Evolutionary conservation across 2,329 filamentous ascomycete genomes (phyloP).

Genomic region (Calonectria leucothoes): DNA sequence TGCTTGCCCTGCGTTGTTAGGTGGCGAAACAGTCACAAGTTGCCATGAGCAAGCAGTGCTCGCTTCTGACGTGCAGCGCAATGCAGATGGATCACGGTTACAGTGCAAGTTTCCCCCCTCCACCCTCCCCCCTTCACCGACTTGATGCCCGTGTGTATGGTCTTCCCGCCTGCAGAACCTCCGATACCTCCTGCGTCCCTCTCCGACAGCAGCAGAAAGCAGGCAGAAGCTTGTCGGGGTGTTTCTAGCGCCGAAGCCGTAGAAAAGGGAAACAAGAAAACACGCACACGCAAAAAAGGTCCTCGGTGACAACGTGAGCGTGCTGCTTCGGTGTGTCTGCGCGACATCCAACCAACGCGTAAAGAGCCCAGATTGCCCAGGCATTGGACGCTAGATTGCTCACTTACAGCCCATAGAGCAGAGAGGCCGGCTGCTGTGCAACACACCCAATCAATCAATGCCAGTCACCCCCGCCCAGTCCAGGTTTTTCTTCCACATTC

Average conservation of each 20-base stretch:
- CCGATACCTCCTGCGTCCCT: background rate
- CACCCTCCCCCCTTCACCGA: constrained; percentile 14
- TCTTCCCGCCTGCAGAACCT: constrained; percentile 1
- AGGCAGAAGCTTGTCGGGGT: background rate
- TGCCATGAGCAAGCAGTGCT: constrained; percentile 6
- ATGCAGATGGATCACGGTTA: background rate
- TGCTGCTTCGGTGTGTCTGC: background rate
- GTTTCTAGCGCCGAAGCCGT: background rate
- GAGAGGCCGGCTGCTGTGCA: constrained; percentile 10
- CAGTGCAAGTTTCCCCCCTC: background rate
- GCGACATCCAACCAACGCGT: constrained; percentile 12
- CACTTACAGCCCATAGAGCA: background rate
- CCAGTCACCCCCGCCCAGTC: background rate
- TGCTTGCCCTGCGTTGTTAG: background rate
- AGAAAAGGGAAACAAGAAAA: background rate
- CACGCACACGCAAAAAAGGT: background rate
- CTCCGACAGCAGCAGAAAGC: background rate
- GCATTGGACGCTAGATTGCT: constrained; percentile 7
- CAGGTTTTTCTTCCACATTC: background rate
- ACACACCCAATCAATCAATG: constrained; percentile 12
- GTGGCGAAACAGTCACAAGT: constrained; percentile 1
- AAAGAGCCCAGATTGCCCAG: background rate
- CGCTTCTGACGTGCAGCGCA: constrained; percentile 25
- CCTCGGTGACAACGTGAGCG: background rate
- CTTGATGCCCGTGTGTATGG: constrained; percentile 11